Percentiles rank a stretch among this genome's conserved stretches.
phyloP scores from a whole-genome alignment of 805 yeast genomes.

The Lachancea lanzarotensis region DNA sequence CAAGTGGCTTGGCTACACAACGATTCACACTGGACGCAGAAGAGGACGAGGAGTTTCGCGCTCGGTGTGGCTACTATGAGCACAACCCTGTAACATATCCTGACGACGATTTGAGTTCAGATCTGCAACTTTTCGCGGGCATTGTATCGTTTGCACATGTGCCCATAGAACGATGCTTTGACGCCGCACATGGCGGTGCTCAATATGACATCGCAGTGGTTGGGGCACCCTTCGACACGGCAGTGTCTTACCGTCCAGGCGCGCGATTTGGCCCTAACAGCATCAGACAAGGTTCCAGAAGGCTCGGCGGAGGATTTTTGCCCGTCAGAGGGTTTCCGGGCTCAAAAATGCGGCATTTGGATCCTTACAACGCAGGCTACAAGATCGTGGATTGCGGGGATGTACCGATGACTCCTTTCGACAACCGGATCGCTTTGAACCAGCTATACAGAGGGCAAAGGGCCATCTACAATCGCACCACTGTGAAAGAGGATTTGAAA shows the following conservation, averaged over 20 bases:
- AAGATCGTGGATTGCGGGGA: conserved; percentile 53
- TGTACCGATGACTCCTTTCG: conserved; percentile 56
- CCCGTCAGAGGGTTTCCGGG: conserved; percentile 37
- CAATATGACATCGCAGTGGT: conserved; percentile 47
- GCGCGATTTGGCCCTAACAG: conserved; percentile 56
- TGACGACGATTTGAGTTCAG: conserved; percentile 11
- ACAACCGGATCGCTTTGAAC: conserved; percentile 48
- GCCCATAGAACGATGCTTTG: conserved; percentile 14
- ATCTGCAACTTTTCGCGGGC: conserved; percentile 12
- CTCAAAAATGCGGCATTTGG: conserved; percentile 33
- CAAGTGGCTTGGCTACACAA: too few relatives aligned
- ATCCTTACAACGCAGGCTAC: conserved; percentile 40
- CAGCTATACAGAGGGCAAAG: conserved; percentile 50
- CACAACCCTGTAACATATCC: conserved; percentile 9
- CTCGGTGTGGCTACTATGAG: conserved; percentile 14
- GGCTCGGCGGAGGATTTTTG: conserved; percentile 39
- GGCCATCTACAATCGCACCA: conserved; percentile 38
- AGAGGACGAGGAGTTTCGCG: conserved; percentile 13
- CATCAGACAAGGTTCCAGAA: conserved; percentile 40
- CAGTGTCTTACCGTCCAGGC: conserved; percentile 50
- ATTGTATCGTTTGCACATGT: conserved; percentile 15
- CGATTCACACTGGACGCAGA: conserved; percentile 5
- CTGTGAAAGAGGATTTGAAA: conserved; percentile 17
- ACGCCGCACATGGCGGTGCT: conserved; percentile 5
- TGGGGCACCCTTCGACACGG: conserved; percentile 56